Conservation (phyloP, 495 filamentous ascomycete species). For the Daldinia decipiens region DNA sequence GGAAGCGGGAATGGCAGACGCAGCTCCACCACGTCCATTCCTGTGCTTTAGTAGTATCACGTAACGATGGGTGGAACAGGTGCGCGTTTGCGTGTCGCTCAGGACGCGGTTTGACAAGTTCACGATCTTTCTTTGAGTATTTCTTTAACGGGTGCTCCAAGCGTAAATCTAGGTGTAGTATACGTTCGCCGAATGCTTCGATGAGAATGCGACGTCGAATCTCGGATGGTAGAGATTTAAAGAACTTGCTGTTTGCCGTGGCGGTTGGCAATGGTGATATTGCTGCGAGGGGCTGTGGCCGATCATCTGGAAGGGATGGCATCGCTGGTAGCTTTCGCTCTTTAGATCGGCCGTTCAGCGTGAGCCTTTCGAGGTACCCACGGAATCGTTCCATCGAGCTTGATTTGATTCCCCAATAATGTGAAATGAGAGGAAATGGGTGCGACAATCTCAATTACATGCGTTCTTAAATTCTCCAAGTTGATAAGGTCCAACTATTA, state of each 20-base stretch:
- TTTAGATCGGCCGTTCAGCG: neutral
- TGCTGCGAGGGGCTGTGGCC: neutral
- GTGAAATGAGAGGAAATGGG: no score
- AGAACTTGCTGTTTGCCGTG: slow-evolving; percentile 24
- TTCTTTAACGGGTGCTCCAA: slow-evolving; percentile 26
- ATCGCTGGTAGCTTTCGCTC: neutral
- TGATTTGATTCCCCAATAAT: no score
- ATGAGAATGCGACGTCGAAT: slow-evolving; percentile 36
- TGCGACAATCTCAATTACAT: no score
- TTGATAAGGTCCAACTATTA: no score
- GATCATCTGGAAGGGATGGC: neutral
- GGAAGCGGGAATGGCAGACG: slow-evolving; percentile 31
- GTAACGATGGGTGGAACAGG: neutral
- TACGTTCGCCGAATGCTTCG: slow-evolving; percentile 39
- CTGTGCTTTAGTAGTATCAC: slow-evolving; percentile 12
- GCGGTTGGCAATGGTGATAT: neutral
- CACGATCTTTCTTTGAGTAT: neutral
- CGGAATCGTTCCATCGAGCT: neutral
- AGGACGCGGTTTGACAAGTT: neutral
- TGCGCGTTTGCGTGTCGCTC: slow-evolving; percentile 1
- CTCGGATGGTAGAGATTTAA: slow-evolving; percentile 27
- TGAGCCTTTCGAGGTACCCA: neutral
- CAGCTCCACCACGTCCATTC: slow-evolving; percentile 41
- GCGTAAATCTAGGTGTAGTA: slow-evolving; percentile 35
- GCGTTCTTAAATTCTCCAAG: no score